Percentiles rank a stretch among this genome's conserved stretches.
Evolutionary conservation across 2,329 filamentous ascomycete genomes (phyloP).

Genomic region (Paramyrothecium roridum): DNA sequence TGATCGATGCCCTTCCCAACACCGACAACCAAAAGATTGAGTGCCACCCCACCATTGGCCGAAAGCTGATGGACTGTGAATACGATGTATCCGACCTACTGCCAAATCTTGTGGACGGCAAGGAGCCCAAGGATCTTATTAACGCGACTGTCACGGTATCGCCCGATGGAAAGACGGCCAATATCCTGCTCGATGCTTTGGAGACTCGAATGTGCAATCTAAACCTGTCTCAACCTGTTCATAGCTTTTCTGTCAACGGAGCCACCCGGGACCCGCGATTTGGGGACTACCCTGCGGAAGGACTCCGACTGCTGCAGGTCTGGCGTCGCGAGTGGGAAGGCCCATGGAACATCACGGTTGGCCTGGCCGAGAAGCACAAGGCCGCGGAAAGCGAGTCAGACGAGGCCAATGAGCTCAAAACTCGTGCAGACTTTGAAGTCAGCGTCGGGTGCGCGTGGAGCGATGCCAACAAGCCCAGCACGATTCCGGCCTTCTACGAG

Average conservation of each 20-base stretch:
- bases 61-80: conserved; percentile 59
- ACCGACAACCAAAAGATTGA: conserved; percentile 58
- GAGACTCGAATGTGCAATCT: conserved; percentile 80
- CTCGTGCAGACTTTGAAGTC: conserved; percentile 46
- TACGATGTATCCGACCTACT: conserved; percentile 62
- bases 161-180: conserved; percentile 45
- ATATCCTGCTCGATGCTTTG: conserved; percentile 63
- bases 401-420: not conserved
- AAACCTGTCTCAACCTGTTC: conserved; percentile 66
- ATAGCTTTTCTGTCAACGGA: conserved; percentile 60
- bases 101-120: conserved; percentile 57
- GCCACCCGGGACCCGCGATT: conserved; percentile 63
- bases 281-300: conserved; percentile 58
- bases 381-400: not conserved
- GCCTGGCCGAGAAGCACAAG: conserved; percentile 13
- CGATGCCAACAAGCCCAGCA: conserved; percentile 69
- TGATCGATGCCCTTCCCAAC: conserved; percentile 69
- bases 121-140: conserved; percentile 55
- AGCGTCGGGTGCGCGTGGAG: conserved; percentile 80
- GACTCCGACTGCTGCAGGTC: conserved; percentile 67
- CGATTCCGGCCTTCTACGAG: conserved; percentile 83
- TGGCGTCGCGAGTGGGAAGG: conserved; percentile 81
- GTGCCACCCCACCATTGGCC: conserved; percentile 44
- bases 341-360: conserved; percentile 62
- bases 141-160: conserved; percentile 43